These are phyloP conservation scores for Cystoderma amianthinum DNA, from an alignment of 768 basidiomycete species.

Conservation along the genomic window DNA sequence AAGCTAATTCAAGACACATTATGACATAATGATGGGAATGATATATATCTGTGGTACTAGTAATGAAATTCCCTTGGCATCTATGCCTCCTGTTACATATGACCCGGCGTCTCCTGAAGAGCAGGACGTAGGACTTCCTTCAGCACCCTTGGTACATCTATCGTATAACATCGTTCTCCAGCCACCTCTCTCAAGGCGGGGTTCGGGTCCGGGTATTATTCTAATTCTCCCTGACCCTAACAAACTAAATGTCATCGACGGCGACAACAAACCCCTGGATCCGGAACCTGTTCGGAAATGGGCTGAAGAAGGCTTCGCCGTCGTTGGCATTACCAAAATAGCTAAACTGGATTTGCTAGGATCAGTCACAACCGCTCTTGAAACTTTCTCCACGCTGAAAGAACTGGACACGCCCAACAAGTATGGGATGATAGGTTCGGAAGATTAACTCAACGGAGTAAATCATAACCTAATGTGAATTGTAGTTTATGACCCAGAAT, in stretches of 20 bases:
- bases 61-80: too few relatives aligned
- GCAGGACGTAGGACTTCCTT: conserved; percentile 32
- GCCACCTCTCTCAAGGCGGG: conserved; percentile 40
- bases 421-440: conserved; percentile 40
- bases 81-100: conserved; percentile 18
- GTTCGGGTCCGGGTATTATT: conserved; percentile 40
- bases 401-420: conserved; percentile 35
- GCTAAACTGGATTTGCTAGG: too few relatives aligned
- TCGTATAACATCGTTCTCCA: conserved; percentile 29
- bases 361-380: too few relatives aligned
- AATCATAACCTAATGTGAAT: not conserved
- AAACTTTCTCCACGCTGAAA: too few relatives aligned
- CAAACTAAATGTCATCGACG: conserved; percentile 13
- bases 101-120: conserved; percentile 32
- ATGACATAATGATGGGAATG: too few relatives aligned
- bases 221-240: conserved; percentile 29
- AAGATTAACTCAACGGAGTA: conserved; percentile 6
- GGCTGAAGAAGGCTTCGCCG: conserved; percentile 49
- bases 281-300: conserved; percentile 44
- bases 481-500: conserved; percentile 1
- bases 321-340: conserved; percentile 29
- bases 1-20: too few relatives aligned
- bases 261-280: conserved; percentile 29
- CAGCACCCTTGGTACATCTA: conserved; percentile 25
- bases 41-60: too few relatives aligned